phyloP scores from a whole-genome alignment of 345 rosid species.

The Kandelia obovata region DNA sequence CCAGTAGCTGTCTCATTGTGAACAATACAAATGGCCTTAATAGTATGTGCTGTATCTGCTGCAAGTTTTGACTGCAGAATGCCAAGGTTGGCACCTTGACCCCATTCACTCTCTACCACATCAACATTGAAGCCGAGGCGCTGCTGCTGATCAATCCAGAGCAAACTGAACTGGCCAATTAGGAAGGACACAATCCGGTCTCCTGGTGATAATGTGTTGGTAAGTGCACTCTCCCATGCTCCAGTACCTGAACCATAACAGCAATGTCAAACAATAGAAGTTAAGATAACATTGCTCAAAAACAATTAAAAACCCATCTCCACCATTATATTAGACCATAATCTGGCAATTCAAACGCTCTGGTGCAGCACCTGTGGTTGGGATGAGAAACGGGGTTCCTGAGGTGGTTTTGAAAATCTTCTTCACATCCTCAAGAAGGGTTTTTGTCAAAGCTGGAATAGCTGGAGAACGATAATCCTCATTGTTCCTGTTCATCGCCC shows the following conservation, averaged over 20 bases:
- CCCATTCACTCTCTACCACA: slow-evolving; percentile 94
- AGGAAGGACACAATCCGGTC: slow-evolving; percentile 85
- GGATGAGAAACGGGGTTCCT: slow-evolving; percentile 85
- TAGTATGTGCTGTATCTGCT: slow-evolving; percentile 63
- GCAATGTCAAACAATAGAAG: slow-evolving; percentile 3
- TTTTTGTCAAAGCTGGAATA: slow-evolving; percentile 81
- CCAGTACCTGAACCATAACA: slow-evolving; percentile 61
- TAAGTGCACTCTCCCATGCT: slow-evolving; percentile 99
- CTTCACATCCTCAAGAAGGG: slow-evolving; percentile 83
- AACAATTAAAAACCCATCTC: not conserved
- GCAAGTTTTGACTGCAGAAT: slow-evolving; percentile 76
- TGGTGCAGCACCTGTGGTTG: slow-evolving; percentile 63
- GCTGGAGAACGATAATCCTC: slow-evolving; percentile 99
- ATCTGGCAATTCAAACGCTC: too few relatives aligned
- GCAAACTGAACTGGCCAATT: slow-evolving; percentile 94
- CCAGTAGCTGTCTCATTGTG: slow-evolving; percentile 99
- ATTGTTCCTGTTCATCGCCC: slow-evolving; percentile 98
- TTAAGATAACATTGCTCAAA: not conserved
- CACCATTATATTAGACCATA: too few relatives aligned
- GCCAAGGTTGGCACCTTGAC: slow-evolving; percentile 93
- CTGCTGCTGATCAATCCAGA: slow-evolving; percentile 97
- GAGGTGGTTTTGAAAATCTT: slow-evolving; percentile 88
- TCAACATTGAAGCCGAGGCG: slow-evolving; percentile 93
- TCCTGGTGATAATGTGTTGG: slow-evolving; percentile 95
- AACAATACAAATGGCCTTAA: slow-evolving; percentile 94